phyloP scores from a whole-genome alignment of 306 rosid genomes.

The Pyrus betulifolia region DNA sequence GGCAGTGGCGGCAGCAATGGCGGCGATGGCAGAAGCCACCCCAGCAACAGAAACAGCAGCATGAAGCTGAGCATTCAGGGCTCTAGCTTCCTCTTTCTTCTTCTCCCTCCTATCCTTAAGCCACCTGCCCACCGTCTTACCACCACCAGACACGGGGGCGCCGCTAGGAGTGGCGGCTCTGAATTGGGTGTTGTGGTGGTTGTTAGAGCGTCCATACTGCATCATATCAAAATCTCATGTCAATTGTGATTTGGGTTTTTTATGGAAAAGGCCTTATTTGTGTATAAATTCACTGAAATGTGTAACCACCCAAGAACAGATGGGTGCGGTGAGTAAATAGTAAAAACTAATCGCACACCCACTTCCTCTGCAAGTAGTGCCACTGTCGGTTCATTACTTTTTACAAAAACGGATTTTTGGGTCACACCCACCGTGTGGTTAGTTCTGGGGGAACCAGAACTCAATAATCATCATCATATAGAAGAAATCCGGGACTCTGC shows the following conservation, averaged over 20 bases:
- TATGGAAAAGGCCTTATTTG: neutral
- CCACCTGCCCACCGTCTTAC: slow-evolving; percentile 93
- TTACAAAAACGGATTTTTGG: neutral
- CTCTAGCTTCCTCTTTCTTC: slow-evolving; percentile 81
- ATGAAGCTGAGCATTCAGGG: slow-evolving; percentile 84
- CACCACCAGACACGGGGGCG: slow-evolving; percentile 20
- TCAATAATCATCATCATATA: too few species aligned
- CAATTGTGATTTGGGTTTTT: neutral
- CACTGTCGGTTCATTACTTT: neutral
- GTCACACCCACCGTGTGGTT: slow-evolving; percentile 1
- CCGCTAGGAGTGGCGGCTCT: slow-evolving; percentile 25
- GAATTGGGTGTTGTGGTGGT: slow-evolving; percentile 23
- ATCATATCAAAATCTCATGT: neutral
- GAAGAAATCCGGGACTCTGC: neutral
- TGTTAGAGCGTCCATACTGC: slow-evolving; percentile 53
- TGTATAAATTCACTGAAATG: neutral
- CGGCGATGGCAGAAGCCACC: slow-evolving; percentile 79
- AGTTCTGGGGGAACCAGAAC: too few species aligned
- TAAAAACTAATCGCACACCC: slow-evolving; percentile 8
- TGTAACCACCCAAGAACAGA: slow-evolving; percentile 1
- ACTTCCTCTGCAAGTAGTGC: neutral
- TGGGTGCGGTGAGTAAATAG: neutral
- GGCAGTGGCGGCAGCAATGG: slow-evolving; percentile 77
- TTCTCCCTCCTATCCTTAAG: slow-evolving; percentile 86
- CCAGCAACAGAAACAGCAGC: slow-evolving; percentile 88